Evolutionary conservation across 371 early-diverging fungal genomes (phyloP).

Genomic region (Syncephalis fuscata): DNA sequence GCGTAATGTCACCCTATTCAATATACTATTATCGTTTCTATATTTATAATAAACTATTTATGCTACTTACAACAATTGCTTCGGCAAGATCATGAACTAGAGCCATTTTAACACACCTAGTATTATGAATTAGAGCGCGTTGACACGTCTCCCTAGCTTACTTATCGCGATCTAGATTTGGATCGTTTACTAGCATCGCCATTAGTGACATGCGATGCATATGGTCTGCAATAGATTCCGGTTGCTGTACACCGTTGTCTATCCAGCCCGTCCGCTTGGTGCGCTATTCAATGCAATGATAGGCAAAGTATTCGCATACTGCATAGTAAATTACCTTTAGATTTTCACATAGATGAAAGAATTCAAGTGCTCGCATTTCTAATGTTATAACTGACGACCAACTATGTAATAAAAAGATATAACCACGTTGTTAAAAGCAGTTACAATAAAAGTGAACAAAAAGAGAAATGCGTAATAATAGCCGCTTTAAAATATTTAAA

Average conservation of each 20-base stretch:
- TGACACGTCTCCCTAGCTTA: slow-evolving; percentile 1
- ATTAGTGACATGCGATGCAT: slow-evolving; percentile 87
- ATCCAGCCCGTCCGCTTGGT: slow-evolving; percentile 91
- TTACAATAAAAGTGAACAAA: too few relatives aligned
- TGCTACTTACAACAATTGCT: slow-evolving; percentile 42
- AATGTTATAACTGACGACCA: too few relatives aligned
- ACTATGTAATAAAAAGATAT: too few relatives aligned
- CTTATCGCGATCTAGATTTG: slow-evolving; percentile 29
- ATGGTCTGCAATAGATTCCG: slow-evolving; percentile 85
- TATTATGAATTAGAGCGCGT: not conserved
- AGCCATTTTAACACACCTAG: slow-evolving; percentile 70
- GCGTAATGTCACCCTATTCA: slow-evolving; percentile 76
- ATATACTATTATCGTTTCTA: not conserved
- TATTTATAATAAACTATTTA: not conserved
- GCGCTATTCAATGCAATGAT: slow-evolving; percentile 20
- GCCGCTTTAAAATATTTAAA: too few relatives aligned
- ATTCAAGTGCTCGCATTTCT: not conserved
- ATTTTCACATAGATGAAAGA: slow-evolving; percentile 7
- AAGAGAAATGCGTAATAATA: too few relatives aligned
- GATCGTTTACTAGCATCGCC: slow-evolving; percentile 66
- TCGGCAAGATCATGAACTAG: slow-evolving; percentile 88
- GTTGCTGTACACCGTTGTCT: slow-evolving; percentile 36
- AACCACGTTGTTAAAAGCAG: too few relatives aligned
- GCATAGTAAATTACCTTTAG: slow-evolving; percentile 3
- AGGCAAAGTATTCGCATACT: not conserved